Evolutionary conservation across 2,329 filamentous ascomycete species (phyloP).

Genomic region (Rhynchosporium agropyri): DNA sequence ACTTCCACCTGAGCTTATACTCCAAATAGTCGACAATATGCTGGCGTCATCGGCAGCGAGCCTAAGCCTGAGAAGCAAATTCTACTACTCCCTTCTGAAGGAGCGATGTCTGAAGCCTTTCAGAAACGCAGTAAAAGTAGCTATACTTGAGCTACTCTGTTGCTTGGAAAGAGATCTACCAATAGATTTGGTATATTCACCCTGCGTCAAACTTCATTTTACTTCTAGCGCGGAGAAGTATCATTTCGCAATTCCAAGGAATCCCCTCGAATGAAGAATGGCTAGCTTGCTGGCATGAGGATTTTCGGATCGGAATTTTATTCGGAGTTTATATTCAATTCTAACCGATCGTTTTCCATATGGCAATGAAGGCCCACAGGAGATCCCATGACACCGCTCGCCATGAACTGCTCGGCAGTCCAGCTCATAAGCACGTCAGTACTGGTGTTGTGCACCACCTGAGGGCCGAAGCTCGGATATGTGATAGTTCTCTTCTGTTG

Average conservation of each 20-base stretch:
- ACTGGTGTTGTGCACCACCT: slow-evolving; percentile 15
- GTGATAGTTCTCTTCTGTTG: slow-evolving; percentile 22
- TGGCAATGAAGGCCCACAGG: slow-evolving; percentile 29
- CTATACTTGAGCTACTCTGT: slow-evolving; percentile 17
- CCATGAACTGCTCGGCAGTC: slow-evolving; percentile 12
- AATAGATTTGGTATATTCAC: slow-evolving; percentile 20
- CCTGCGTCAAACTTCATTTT: slow-evolving; percentile 24
- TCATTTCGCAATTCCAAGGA: slow-evolving; percentile 4
- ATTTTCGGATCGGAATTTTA: background rate
- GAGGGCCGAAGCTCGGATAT: slow-evolving; percentile 20
- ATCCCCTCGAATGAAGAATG: background rate
- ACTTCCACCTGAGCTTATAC: slow-evolving; percentile 25
- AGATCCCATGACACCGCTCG: slow-evolving; percentile 15
- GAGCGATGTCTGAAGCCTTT: slow-evolving; percentile 16
- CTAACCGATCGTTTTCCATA: slow-evolving; percentile 25
- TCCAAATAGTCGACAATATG: slow-evolving; percentile 22
- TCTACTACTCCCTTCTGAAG: slow-evolving; percentile 17
- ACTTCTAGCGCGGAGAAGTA: slow-evolving; percentile 16
- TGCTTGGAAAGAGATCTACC: slow-evolving; percentile 25
- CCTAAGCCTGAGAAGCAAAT: slow-evolving; percentile 16
- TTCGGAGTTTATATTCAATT: slow-evolving; percentile 9
- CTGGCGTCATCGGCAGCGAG: slow-evolving; percentile 19
- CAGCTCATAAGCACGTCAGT: background rate
- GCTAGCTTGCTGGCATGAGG: slow-evolving; percentile 18
- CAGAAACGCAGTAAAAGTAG: slow-evolving; percentile 19